Evolutionary conservation across 345 rosid genomes (phyloP), one percentile per base, ranked within the genome.

Genomic region (Rhodamnia argentea): DNA sequence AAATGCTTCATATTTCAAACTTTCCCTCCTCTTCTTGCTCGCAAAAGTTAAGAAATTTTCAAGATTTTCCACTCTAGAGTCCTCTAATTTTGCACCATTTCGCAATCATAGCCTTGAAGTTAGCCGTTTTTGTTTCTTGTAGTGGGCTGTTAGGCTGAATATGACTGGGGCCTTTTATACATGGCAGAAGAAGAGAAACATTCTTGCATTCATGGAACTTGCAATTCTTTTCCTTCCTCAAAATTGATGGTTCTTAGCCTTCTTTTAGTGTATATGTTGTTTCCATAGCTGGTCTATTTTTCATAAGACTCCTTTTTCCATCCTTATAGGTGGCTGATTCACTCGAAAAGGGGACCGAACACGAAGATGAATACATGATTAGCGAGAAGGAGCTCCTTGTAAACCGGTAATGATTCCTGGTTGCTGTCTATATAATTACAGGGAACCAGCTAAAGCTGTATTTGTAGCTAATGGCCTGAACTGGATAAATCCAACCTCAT

Each of bases 281-380:
- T 54, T 83, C 22, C 51, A 29, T 54, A 29, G 60, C 22, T n/a
- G 2, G 84, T 14, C 29, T 83, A 44, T n/a, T 32, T 51, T 83
- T 57, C 62, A 20, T 13, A 70, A 16, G 76, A 81, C 16, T 60
- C 32, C 37, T 52, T 42, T 22, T 87, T 13, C 27, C 32, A 60
- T 84, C 29, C 82, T 64, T 85, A 44, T 88, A 98, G 99, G 97
- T 94, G 74, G 99, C 99, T 42, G 99, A 98, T 88, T 98, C 99
- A 70, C 99, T 98, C 86, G 99, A 98, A 90, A 98, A 96, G 92
- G 99, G 99, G 84, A 98, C 99, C 83, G 99, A 98, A 89, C 98
- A 98, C 70, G 99, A 98, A 90, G 99, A 96, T 86, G 99, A 97
- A 90, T 98, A 98, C 91, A 98, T 98, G 99, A 98, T 98, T 87